Conservation (phyloP, 2,329 filamentous ascomycete species). For the Microcyclosporella mali region DNA sequence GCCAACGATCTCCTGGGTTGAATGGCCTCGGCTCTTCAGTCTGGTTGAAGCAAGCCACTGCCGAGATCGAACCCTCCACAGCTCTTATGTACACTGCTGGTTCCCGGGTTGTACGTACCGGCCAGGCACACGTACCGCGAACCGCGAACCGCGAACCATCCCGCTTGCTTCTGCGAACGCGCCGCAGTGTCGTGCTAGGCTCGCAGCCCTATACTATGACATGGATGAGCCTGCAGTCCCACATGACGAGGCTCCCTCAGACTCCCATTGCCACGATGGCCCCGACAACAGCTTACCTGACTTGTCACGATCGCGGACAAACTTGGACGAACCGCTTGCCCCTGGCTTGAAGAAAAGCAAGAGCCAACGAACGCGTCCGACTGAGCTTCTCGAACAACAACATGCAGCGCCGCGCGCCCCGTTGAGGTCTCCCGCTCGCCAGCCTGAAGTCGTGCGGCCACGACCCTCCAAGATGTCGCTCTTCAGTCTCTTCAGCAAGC, state of each 20-base stretch:
- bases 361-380: slow-evolving; percentile 16
- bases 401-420: slow-evolving; percentile 18
- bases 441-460: slow-evolving; percentile 13
- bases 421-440: slow-evolving; percentile 9
- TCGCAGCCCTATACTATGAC: slow-evolving; percentile 11
- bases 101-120: neutral
- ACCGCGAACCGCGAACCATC: slow-evolving; percentile 9
- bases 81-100: no score
- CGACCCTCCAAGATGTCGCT: slow-evolving; percentile 39
- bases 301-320: slow-evolving; percentile 14
- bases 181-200: slow-evolving; percentile 17
- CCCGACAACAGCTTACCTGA: slow-evolving; percentile 13
- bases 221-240: slow-evolving; percentile 16
- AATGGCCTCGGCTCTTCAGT: neutral
- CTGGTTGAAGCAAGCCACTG: slow-evolving; percentile 4
- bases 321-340: slow-evolving; percentile 8
- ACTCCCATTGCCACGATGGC: slow-evolving; percentile 12
- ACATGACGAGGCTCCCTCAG: slow-evolving; percentile 9
- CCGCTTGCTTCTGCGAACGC: slow-evolving; percentile 16
- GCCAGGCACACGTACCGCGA: slow-evolving; percentile 9
- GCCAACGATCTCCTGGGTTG: no score
- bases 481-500: slow-evolving; percentile 45
- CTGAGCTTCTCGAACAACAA: slow-evolving; percentile 14
- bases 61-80: neutral
- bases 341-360: slow-evolving; percentile 12